phyloP scores from a whole-genome alignment of 257 asterid genomes.

The Knoxia roxburghii region DNA sequence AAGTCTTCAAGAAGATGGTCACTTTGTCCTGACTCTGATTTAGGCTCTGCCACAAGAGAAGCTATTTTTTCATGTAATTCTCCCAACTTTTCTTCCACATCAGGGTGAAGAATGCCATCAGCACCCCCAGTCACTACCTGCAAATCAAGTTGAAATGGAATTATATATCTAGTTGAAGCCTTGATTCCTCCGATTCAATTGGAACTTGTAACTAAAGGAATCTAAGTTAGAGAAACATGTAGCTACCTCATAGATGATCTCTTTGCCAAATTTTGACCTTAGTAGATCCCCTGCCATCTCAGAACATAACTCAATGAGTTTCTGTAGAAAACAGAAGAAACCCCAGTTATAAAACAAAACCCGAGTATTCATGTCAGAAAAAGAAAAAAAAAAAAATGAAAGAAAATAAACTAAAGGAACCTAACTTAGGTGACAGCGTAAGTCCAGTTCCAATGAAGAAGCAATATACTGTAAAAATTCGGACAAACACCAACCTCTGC shows the following conservation, averaged over 20 bases:
- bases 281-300: slow-evolving; percentile 56
- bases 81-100: slow-evolving; percentile 50
- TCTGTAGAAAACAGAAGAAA: slow-evolving; percentile 39
- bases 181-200: not conserved
- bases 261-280: slow-evolving; percentile 72
- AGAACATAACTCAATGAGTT: slow-evolving; percentile 64
- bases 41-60: slow-evolving; percentile 57
- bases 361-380: no score
- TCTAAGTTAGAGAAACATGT: not conserved
- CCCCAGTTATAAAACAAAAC: no score
- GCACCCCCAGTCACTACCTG: slow-evolving; percentile 79
- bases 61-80: slow-evolving; percentile 55
- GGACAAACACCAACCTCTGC: slow-evolving; percentile 62
- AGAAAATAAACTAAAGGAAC: no score
- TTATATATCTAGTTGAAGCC: not conserved
- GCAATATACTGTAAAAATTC: not conserved
- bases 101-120: slow-evolving; percentile 58
- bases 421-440: no score
- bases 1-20: slow-evolving; percentile 72
- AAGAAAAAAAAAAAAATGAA: no score
- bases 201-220: not conserved
- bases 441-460: no score
- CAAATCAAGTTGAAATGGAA: not conserved
- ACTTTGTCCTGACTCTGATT: slow-evolving; percentile 40
- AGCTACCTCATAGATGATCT: slow-evolving; percentile 75